These are phyloP conservation scores for Cyberlindnera meyerae DNA, from an alignment of 805 yeast species.

Conservation along the genomic window DNA sequence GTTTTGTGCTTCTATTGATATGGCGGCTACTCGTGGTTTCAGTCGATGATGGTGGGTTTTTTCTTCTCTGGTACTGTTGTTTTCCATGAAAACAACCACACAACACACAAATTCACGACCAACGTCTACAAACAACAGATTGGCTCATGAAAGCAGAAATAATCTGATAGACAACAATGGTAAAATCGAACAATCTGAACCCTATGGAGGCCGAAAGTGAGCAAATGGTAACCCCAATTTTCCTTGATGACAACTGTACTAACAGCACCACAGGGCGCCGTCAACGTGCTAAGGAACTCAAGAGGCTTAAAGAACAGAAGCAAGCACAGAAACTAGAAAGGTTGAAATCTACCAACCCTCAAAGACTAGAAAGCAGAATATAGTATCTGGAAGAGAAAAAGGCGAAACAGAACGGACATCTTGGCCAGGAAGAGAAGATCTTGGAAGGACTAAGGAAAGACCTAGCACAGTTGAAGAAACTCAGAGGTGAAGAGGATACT, in stretches of 20 bases:
- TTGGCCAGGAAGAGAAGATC: conserved; percentile 29
- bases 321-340: conserved; percentile 5
- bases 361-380: conserved; percentile 17
- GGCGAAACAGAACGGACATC: conserved; percentile 32
- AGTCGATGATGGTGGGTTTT: no score
- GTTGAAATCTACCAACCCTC: conserved; percentile 19
- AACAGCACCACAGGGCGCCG: conserved; percentile 18
- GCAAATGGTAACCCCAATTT: no score
- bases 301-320: conserved; percentile 7
- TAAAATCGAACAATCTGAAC: conserved; percentile 2
- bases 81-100: no score
- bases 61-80: no score
- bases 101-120: no score
- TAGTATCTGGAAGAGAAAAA: conserved; percentile 26
- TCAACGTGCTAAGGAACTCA: conserved; percentile 15
- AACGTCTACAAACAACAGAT: no score
- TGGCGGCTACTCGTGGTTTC: no score
- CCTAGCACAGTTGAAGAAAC: conserved; percentile 34
- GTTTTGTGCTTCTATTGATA: not conserved
- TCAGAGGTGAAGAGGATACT: conserved; percentile 8
- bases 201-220: conserved; percentile 18
- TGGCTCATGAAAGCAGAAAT: no score
- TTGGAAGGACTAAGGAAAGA: conserved; percentile 35
- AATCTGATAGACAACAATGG: conserved; percentile 5
- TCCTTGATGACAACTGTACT: no score